Base-by-base conservation (phyloP, 2,329 filamentous ascomycete species). In the Arthrobotrys entomopaga region DNA sequence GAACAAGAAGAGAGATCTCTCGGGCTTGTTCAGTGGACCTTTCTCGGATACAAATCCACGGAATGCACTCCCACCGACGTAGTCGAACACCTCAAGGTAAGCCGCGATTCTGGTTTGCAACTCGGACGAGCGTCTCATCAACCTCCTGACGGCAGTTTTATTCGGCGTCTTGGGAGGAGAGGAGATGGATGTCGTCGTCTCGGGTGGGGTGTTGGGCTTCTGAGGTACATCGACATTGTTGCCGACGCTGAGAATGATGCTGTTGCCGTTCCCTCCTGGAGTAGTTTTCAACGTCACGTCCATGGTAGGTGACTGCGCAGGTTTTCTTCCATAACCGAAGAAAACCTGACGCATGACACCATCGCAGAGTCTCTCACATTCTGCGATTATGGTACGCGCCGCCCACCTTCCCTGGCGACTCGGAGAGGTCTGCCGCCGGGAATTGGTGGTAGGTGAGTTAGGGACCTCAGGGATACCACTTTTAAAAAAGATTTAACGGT, bases 351-450 rank as follows among this genome's bases (percentile, higher is more conserved):
- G 91, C 89, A 97, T 91, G 87, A 89, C 90, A 90, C 94, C 92
- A 85, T 93, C 97, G 88, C 97, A 96, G 90, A 97, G 94, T 87
- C 93, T 97, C 93, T 97, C 93, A 97, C 93, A 96, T 92, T 97
- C 93, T 93, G 91, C 93, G 91, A 91, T 93, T 87, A 97, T 96
- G 86, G 90, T 89, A 84, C 91, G 89, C 91, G 92, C 89, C 90
- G 93, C 93, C 92, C 93, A 93, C 91, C 91, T 91, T 90, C 86
- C 70, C 63, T 74, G 87, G 81, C 87, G 85, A 82, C 83, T 83
- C 81, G 82, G 78, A 79, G 77, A 78, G 81, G 77, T 82, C 82
- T 80, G 81, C 81, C 80, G 77, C 78, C 80, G 80, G 81, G 80
- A 81, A 77, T 80, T 81, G 80, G 82, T 82, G 71, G 76, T 77